Evolutionary conservation across 2,329 filamentous ascomycete species (phyloP), one percentile per base, ranked within the genome.

Genomic region (Ophiostoma piceae): DNA sequence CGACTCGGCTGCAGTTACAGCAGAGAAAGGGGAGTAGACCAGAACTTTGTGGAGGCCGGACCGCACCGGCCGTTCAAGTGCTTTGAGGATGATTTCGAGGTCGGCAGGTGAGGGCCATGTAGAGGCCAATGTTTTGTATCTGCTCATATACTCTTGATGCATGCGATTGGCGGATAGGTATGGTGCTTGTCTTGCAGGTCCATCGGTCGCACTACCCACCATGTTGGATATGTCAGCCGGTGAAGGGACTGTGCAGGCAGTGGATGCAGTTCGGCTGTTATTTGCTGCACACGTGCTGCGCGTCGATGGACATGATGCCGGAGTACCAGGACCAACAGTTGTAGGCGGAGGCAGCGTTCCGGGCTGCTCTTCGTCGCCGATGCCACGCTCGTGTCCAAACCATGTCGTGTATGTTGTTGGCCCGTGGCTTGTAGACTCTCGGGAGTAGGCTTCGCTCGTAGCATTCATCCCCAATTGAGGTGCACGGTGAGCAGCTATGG

Each of bases 371-470:
- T 62, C 57, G 3, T 32, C 57, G 57, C 57, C 57, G 26, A 62
- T 62, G 12, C 68, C 66, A 32, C 62, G 35, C 51, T 71, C 60
- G 22, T 71, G 70, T 22, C 70, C 70, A 57, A 70, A 68, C 70
- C 68, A 71, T 41, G 16, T 32, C 11, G 57, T 62, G 12, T 62
- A 62, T 19, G 57, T 32, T 26, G 26, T 35, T 32, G 54, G 54
- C 54, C 26, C 3, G 12, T 62, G 57, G 26, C 12, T n/a, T 16
- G 26, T 16, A 32, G 57, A 3, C 32, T 32, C 26, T 62, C 16
- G 26, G 12, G 26, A 29, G 12, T 62, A 62, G 12, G 11, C 26
- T 8, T 62, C 57, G 14, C 22, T 4, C 2, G 16, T 26, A 6
- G 26, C 12, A 16, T 5, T 19, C 57, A 19, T 19, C 11, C n/a